Conservation (phyloP, 2,329 filamentous ascomycete species). For the Coleophoma crateriformis region DNA sequence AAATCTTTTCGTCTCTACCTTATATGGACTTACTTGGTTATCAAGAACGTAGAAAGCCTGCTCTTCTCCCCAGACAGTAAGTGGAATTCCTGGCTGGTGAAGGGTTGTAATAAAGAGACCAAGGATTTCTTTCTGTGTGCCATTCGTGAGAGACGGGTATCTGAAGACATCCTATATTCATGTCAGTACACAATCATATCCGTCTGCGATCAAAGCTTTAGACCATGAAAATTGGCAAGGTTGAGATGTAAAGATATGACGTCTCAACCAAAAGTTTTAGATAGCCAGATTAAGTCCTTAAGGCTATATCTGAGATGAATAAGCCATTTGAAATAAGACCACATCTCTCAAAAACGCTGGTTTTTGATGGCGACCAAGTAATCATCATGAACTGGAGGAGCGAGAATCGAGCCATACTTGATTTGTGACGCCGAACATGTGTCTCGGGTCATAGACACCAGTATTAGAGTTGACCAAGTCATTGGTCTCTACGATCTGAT, state of each 20-base stretch:
- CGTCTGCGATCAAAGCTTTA: too few relatives aligned
- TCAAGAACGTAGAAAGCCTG: constrained; percentile 60
- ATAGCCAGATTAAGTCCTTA: too few relatives aligned
- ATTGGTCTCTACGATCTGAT: constrained; percentile 49
- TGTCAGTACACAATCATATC: too few relatives aligned
- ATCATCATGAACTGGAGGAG: too few relatives aligned
- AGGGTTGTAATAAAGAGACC: constrained; percentile 53
- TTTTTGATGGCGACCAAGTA: too few relatives aligned
- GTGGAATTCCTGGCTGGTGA: constrained; percentile 53
- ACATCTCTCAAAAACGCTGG: too few relatives aligned
- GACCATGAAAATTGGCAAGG: too few relatives aligned
- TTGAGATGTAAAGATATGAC: too few relatives aligned
- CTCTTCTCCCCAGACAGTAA: constrained; percentile 59
- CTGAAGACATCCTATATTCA: constrained; percentile 47
- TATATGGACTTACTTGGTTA: constrained; percentile 34
- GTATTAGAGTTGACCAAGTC: constrained; percentile 55
- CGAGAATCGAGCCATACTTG: constrained; percentile 17
- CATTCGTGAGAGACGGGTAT: constrained; percentile 53
- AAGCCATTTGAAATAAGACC: too few relatives aligned
- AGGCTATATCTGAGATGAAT: too few relatives aligned
- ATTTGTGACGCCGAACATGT: constrained; percentile 59
- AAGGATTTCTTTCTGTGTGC: constrained; percentile 49
- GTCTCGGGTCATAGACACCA: constrained; percentile 54
- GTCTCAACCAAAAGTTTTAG: too few relatives aligned
- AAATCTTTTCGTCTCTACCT: too few relatives aligned